Base-by-base conservation (phyloP, 192 early-diverging fungal genomes). In the Entomortierella lignicola region DNA sequence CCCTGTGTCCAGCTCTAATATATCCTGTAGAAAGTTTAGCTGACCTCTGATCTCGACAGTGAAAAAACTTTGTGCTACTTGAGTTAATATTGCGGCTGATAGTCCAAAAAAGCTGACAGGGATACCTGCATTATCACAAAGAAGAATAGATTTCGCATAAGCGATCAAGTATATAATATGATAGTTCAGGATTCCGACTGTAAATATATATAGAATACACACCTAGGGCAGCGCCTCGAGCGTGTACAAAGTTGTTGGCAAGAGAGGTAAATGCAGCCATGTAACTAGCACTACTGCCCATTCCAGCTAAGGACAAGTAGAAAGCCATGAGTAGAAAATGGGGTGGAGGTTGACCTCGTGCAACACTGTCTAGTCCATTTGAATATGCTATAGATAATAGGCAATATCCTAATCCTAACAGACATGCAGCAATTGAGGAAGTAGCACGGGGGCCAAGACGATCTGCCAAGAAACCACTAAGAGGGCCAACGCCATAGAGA, bases 401-500 rank as follows among this genome's bases (percentile, higher is more conserved):
- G 0, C 75, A 30, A 51, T 79, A 79, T 2, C 75, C 75, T 17
- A 62, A 20, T 1, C 21, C 17, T 1, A 79, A 43, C 21, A 70
- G 17, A 15, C 23, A 47, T 11, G 61, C 75, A 18, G 75, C 75
- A 26, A 79, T 37, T n/a, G 61, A 39, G 0, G 66, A 69, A 34
- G 75, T 70, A 1, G 32, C 39, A 4, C 62, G 54, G 10, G 75
- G 67, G n/a, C 75, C 75, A 8, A 79, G 44, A 13, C 68, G 60
- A 55, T 79, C 75, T 0, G 75, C 75, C 56, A 79, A 63, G 18
- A 64, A 13, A 1, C 75, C 75, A 29, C 55, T 66, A 10, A 79
- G 27, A 7, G 75, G 75, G n/a, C 75, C 75, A 2, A 82, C 66
- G n/a, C 71, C 72, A 34, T 82, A 77, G 55, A 82, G 72, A 17